These are phyloP conservation scores for Ceratocystis alfenasii DNA, from an alignment of 2,329 filamentous ascomycete genomes.

Conservation along the genomic window DNA sequence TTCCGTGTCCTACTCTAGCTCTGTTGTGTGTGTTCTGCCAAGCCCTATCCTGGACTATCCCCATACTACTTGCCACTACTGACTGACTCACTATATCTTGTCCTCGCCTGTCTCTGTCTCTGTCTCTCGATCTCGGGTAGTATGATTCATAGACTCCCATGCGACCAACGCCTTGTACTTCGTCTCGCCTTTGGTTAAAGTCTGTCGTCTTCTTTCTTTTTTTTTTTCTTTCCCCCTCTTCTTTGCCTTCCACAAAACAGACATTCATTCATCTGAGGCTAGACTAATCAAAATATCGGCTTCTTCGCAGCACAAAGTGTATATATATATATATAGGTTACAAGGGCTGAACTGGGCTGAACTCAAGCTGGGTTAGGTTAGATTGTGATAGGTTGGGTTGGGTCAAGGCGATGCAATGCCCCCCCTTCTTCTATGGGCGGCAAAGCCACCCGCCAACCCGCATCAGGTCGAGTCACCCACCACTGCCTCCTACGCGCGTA, in stretches of 20 bases:
- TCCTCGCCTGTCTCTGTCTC: neutral
- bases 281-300: neutral
- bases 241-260: neutral
- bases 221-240: neutral
- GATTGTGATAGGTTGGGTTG: too few species aligned
- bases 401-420: too few species aligned
- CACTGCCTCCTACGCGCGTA: neutral
- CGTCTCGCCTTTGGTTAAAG: neutral
- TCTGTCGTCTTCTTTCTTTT: neutral
- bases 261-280: neutral
- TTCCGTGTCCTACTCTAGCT: neutral
- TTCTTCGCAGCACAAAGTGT: neutral
- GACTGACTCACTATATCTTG: neutral
- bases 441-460: neutral
- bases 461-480: neutral
- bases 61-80: neutral
- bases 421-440: neutral
- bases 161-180: neutral
- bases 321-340: too few species aligned
- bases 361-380: too few species aligned
- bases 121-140: constrained; percentile 6
- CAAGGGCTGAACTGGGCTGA: too few species aligned
- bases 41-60: neutral
- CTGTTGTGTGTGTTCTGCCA: neutral
- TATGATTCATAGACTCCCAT: neutral